Evolutionary conservation across 2,329 filamentous ascomycete species (phyloP), one percentile per base, ranked within the genome.

Genomic region (Pseudocercospora macadamiae): DNA sequence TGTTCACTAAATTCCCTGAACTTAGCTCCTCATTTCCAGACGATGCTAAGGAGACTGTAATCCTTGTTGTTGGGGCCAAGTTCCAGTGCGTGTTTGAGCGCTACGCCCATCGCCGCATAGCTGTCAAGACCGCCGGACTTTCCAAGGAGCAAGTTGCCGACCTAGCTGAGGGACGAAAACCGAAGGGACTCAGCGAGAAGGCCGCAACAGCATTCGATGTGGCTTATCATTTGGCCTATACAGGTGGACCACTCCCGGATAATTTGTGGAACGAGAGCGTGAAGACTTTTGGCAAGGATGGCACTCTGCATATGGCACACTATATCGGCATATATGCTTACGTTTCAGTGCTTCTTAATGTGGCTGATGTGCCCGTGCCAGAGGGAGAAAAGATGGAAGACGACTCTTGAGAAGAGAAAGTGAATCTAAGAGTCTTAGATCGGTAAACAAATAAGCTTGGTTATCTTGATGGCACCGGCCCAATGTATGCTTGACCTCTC

Each of bases 301-400:
- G 58, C 9, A 61, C 62, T 39, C 21, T 67, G 21, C 51, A 58
- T n/a, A 45, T 66, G 52, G 47, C 60, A 18, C 66, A 68, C 54
- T 66, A 61, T 42, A 61, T 65, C 16, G 66, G 59, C 9, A 44
- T 62, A 6, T 68, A 69, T 53, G 57, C 59, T 10, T 66, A 67
- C 44, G 61, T 61, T 19, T 63, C 64, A 42, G 58, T 68, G n/a
- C 42, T 67, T 37, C 51, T 68, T 44, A 69, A 69, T 54, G 61
- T 55, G 9, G 59, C 60, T 7, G 63, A 64, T 52, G 58, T 48
- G 9, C 55, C 53, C 7, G 18, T 63, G 54, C 64, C 62, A 4
- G 36, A 62, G 45, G 61, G 55, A 5, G 51, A 51, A 32, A 57
- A 28, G n/a, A 44, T 45, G 12, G n/a, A 45, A 28, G 36, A 45